Evolutionary conservation across 2,329 filamentous ascomycete genomes (phyloP).

Genomic region (Colletotrichum musae): DNA sequence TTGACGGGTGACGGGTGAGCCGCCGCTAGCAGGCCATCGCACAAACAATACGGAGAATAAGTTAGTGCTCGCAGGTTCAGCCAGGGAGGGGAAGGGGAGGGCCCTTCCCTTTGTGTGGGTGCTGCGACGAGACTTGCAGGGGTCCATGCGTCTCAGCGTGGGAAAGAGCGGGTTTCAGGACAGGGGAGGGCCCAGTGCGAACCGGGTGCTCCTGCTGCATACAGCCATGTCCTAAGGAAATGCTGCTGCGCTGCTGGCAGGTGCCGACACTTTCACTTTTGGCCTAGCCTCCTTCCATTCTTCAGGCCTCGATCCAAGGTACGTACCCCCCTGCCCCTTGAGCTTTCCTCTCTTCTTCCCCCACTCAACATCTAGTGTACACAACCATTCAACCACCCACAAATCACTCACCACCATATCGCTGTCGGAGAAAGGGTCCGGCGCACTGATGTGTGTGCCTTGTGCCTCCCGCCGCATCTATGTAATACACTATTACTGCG

Average conservation of each 20-base stretch:
- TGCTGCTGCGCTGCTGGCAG: neutral
- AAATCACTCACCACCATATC: neutral
- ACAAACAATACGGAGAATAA: conserved; percentile 13
- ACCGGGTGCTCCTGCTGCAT: neutral
- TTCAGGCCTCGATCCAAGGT: neutral
- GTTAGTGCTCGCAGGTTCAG: conserved; percentile 19
- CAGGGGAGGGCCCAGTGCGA: conserved; percentile 31
- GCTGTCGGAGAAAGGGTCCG: conserved; percentile 10
- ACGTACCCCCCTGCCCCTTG: too few relatives aligned
- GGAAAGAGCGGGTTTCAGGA: conserved; percentile 42
- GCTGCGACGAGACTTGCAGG: conserved; percentile 40
- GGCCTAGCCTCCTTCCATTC: neutral
- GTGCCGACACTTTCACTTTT: neutral
- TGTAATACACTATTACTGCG: neutral
- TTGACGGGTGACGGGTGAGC: neutral
- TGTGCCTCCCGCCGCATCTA: neutral
- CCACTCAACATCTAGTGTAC: too few relatives aligned
- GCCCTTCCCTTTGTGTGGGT: conserved; percentile 17
- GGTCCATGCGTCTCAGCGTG: conserved; percentile 40
- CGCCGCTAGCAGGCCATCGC: conserved; percentile 8
- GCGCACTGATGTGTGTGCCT: conserved; percentile 9
- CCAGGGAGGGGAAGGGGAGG: conserved; percentile 9
- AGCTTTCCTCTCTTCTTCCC: too few relatives aligned
- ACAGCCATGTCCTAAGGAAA: neutral
- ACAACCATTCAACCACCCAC: too few relatives aligned